Evolutionary conservation across 176 grass and related monocot species (phyloP).

Genomic region (Pharus latifolius): DNA sequence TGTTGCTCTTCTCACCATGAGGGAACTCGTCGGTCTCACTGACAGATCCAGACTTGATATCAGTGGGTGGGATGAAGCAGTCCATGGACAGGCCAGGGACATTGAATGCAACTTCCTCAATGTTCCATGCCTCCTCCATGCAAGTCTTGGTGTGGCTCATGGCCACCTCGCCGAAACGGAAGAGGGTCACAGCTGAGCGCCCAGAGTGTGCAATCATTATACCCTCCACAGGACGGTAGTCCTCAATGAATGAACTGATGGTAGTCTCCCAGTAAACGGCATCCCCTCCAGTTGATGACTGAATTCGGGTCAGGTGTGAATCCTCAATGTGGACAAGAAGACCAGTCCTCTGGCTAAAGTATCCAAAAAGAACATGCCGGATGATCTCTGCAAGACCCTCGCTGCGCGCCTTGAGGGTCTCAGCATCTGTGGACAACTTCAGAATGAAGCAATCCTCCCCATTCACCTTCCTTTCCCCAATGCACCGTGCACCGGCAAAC

Average conservation of each 20-base stretch:
- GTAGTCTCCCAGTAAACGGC: constrained; percentile 64
- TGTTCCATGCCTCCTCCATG: constrained; percentile 79
- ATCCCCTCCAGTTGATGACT: constrained; percentile 41
- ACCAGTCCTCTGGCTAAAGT: constrained; percentile 70
- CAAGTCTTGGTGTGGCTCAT: constrained; percentile 73
- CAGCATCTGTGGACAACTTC: constrained; percentile 43
- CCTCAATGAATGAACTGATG: constrained; percentile 52
- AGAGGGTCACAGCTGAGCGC: constrained; percentile 49
- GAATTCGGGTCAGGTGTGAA: constrained; percentile 61
- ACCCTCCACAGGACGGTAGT: constrained; percentile 67
- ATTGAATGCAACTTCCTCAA: constrained; percentile 77
- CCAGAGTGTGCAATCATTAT: constrained; percentile 64
- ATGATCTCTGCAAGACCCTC: constrained; percentile 55
- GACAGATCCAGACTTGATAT: constrained; percentile 56
- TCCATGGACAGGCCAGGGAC: constrained; percentile 62
- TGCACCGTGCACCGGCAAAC: constrained; percentile 55
- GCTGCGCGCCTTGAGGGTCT: constrained; percentile 41
- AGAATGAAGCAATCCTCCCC: constrained; percentile 76
- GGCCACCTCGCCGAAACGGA: constrained; percentile 68
- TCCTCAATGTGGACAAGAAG: constrained; percentile 71
- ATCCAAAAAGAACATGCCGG: constrained; percentile 59
- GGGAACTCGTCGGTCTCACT: constrained; percentile 36
- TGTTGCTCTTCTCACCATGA: constrained; percentile 31
- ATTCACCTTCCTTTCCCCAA: constrained; percentile 61
- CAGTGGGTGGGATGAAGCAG: constrained; percentile 69